Percentiles rank a stretch among this genome's conserved stretches.
These are phyloP conservation scores for Domatiomyces globalis DNA, from an alignment of 2,329 filamentous ascomycete genomes.

Conservation along the genomic window DNA sequence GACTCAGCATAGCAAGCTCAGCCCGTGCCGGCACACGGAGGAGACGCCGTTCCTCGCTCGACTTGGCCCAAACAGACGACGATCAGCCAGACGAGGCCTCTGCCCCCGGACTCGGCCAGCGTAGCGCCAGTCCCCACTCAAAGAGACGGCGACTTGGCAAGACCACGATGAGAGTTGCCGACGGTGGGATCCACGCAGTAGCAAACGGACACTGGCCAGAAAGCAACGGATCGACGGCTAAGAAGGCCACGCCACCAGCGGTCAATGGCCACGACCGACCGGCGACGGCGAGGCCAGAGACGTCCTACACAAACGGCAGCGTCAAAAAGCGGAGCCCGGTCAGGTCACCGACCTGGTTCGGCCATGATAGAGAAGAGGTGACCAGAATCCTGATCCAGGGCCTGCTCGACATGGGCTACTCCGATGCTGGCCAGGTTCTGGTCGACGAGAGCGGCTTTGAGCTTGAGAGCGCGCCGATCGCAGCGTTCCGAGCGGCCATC, in stretches of 20 bases:
- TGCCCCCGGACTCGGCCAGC: slow-evolving; percentile 20
- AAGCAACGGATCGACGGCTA: slow-evolving; percentile 42
- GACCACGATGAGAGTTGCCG: slow-evolving; percentile 50
- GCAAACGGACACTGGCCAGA: slow-evolving; percentile 43
- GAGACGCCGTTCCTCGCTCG: slow-evolving; percentile 10
- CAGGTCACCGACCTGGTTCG: slow-evolving; percentile 47
- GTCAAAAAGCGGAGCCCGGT: slow-evolving; percentile 20
- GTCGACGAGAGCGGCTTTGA: slow-evolving; percentile 73
- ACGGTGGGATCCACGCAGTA: slow-evolving; percentile 33
- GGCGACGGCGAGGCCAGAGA: slow-evolving; percentile 24
- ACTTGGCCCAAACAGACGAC: slow-evolving; percentile 4
- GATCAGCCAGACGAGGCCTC: slow-evolving; percentile 20
- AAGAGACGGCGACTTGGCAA: slow-evolving; percentile 46
- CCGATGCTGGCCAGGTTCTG: slow-evolving; percentile 58
- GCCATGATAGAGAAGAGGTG: slow-evolving; percentile 83
- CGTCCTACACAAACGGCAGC: slow-evolving; percentile 28
- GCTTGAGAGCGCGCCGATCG: slow-evolving; percentile 71
- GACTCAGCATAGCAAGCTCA: neutral
- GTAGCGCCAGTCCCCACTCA: slow-evolving; percentile 23
- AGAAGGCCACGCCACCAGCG: slow-evolving; percentile 34
- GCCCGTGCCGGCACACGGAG: slow-evolving; percentile 10
- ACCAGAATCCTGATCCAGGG: slow-evolving; percentile 87
- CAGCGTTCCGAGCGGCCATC: slow-evolving; percentile 71
- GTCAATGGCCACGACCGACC: slow-evolving; percentile 42
- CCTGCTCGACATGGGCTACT: slow-evolving; percentile 75